phyloP scores from a whole-genome alignment of 345 rosid genomes.

The Hevea brasiliensis region DNA sequence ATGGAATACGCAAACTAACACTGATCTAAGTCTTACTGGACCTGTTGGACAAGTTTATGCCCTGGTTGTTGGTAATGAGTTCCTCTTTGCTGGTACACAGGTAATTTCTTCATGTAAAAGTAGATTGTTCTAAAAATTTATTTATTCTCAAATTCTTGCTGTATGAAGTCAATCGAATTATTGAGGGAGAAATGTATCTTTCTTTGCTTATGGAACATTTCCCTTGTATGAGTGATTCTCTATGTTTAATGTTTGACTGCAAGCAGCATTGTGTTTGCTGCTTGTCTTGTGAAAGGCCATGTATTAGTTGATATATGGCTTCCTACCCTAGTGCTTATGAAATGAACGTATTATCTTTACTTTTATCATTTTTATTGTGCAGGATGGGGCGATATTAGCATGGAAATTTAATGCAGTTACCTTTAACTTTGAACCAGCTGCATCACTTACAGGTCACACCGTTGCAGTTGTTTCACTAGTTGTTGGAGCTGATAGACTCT shows the following conservation, averaged over 20 bases:
- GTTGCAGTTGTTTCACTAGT: conserved; percentile 78
- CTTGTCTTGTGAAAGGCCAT: neutral
- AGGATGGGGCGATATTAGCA: conserved; percentile 86
- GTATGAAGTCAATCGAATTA: neutral
- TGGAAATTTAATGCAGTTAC: conserved; percentile 80
- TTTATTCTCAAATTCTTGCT: neutral
- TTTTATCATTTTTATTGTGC: conserved; percentile 22
- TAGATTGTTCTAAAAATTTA: neutral
- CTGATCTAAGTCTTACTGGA: conserved; percentile 77
- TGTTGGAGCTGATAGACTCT: conserved; percentile 87
- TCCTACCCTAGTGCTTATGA: neutral
- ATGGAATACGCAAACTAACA: conserved; percentile 74
- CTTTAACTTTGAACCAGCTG: conserved; percentile 79
- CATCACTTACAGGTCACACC: conserved; percentile 65
- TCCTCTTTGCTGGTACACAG: conserved; percentile 92
- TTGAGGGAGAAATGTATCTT: neutral
- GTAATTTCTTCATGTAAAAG: conserved; percentile 27
- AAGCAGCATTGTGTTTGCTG: neutral
- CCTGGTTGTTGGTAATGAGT: conserved; percentile 73
- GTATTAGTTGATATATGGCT: neutral
- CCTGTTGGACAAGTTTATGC: conserved; percentile 95
- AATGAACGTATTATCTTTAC: conserved; percentile 2
- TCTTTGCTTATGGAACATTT: neutral
- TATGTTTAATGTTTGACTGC: neutral
- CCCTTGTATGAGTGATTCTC: neutral